Base-by-base conservation (phyloP, 2,329 filamentous ascomycete genomes). In the Epicoccum nigrum region DNA sequence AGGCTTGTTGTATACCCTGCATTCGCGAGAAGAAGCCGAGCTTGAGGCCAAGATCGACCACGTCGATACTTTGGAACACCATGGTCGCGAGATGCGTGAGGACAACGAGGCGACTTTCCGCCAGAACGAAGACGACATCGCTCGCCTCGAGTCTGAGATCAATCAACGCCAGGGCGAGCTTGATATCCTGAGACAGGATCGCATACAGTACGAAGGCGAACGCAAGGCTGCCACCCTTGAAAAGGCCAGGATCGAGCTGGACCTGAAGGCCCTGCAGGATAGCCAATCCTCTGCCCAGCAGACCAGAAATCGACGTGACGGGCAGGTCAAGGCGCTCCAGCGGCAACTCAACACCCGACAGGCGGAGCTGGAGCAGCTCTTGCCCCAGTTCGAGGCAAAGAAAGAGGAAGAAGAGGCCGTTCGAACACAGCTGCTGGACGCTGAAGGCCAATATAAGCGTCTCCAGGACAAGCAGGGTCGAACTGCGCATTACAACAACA, bases 1-100 rank as follows among this genome's bases (percentile, higher is more conserved):
- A 59, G 97, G 92, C 70, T 81, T 99, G 37, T 91, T 97, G 73
- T 97, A 97, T 70, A 94, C 92, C 0, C 92, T 96, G 65, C 92
- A 96, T 74, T 87, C 94, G 62, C 87, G 90, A 55, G 91, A 97
- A 66, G 92, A 97, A 69, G 83, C 87, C 15, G 87, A 89, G 17
- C 86, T 96, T 28, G 81, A 88, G 52, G 84, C 86, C 35, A 85
- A 88, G 3, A 82, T 99, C 15, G 90, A 94, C 46, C 86, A 87
- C 49, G 86, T 99, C 32, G 93, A 97, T 60, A 87, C 88, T 51
- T 84, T 86, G 41, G 85, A 92, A 45, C 88, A 92, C 62, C 88
- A 86, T 25, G 92, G 93, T 1, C 86, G 92, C 21, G 92, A 95
- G 58, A 89, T 88, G 55, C 90, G 89, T 15, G 92, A 96, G 63